These are phyloP conservation scores for Blastomyces gilchristii DNA, from an alignment of 2,329 filamentous ascomycete species.

Conservation along the genomic window DNA sequence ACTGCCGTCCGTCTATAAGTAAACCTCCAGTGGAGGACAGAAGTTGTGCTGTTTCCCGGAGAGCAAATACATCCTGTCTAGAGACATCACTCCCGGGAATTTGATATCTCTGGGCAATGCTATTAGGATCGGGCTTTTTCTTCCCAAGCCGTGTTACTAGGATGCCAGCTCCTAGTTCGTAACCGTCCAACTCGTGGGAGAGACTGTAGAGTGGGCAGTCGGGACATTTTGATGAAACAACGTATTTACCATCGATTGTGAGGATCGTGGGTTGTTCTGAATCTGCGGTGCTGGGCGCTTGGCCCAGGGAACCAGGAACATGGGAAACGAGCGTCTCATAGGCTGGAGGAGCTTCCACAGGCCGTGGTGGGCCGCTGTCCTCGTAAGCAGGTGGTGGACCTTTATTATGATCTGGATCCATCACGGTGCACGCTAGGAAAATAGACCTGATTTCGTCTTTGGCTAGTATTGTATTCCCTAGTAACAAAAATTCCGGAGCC, in stretches of 20 bases:
- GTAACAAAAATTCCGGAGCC: background rate
- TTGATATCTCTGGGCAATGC: slow-evolving; percentile 2
- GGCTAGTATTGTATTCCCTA: background rate
- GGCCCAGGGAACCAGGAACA: background rate
- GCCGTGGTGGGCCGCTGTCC: background rate
- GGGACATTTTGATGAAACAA: slow-evolving; percentile 11
- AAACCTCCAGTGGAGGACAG: slow-evolving; percentile 9
- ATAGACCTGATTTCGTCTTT: background rate
- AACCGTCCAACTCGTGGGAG: slow-evolving; percentile 15
- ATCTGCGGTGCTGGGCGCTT: background rate
- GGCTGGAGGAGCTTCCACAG: slow-evolving; percentile 3
- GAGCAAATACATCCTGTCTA: slow-evolving; percentile 13
- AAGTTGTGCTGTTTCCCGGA: slow-evolving; percentile 10
- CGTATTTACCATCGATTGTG: slow-evolving; percentile 13
- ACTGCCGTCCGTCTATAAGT: slow-evolving; percentile 14
- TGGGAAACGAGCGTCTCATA: slow-evolving; percentile 10
- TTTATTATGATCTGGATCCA: background rate
- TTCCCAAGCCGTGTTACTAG: slow-evolving; percentile 13
- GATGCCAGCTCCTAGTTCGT: slow-evolving; percentile 13
- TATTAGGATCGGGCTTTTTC: background rate
- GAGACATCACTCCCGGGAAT: background rate
- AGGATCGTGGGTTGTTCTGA: slow-evolving; percentile 8
- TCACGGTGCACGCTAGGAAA: background rate
- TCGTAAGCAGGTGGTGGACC: background rate
- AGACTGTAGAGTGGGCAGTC: slow-evolving; percentile 13